Evolutionary conservation across 2,329 filamentous ascomycete species (phyloP).

Genomic region (Fusarium hainanense): DNA sequence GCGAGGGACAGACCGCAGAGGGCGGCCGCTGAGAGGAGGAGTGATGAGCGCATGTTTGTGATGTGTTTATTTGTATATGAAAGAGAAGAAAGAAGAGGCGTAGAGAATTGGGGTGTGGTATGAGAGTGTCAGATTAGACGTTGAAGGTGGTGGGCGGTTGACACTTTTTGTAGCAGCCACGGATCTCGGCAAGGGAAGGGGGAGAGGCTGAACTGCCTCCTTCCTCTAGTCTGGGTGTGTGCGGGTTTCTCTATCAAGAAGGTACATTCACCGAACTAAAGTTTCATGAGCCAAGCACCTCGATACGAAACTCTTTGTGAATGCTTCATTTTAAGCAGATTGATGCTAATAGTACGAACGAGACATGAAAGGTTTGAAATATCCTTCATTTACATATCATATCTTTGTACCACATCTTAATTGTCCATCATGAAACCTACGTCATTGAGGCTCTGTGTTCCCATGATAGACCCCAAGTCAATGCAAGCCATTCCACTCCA

Average conservation of each 20-base stretch:
- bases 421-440: slow-evolving; percentile 33
- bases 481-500: slow-evolving; percentile 1
- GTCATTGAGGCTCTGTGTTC: slow-evolving; percentile 37
- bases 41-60: slow-evolving; percentile 52
- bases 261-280: neutral
- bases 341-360: no score
- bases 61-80: neutral
- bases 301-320: accelerated
- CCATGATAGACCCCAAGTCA: slow-evolving; percentile 22
- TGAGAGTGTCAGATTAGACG: neutral
- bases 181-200: slow-evolving; percentile 26
- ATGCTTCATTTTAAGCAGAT: neutral
- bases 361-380: no score
- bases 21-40: slow-evolving; percentile 52
- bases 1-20: slow-evolving; percentile 57
- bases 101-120: neutral
- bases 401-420: neutral
- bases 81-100: neutral
- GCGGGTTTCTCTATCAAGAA: neutral
- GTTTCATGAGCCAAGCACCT: neutral
- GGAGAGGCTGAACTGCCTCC: slow-evolving; percentile 19
- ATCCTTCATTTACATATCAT: neutral
- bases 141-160: slow-evolving; percentile 24
- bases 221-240: slow-evolving; percentile 1
- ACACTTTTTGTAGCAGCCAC: slow-evolving; percentile 37